These are phyloP conservation scores for Lachnellula subtilissima DNA, from an alignment of 2,329 filamentous ascomycete species.

Conservation along the genomic window DNA sequence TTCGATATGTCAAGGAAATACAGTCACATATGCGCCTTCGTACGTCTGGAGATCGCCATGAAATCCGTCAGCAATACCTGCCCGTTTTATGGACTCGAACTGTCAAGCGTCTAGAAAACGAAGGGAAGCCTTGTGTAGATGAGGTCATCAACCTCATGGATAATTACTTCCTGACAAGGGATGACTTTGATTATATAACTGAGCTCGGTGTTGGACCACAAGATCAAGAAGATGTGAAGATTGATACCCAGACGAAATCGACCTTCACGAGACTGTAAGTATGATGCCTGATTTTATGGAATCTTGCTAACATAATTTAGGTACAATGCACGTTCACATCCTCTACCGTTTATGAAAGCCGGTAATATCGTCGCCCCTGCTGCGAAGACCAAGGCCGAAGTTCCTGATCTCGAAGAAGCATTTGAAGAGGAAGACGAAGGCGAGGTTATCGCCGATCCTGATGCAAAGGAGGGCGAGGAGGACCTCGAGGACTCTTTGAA, in stretches of 20 bases:
- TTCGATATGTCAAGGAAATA: conserved; percentile 82
- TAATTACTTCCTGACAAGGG: conserved; percentile 88
- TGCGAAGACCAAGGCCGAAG: conserved; percentile 46
- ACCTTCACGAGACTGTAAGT: conserved; percentile 84
- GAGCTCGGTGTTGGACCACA: conserved; percentile 88
- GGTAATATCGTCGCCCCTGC: conserved; percentile 70
- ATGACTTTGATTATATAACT: conserved; percentile 89
- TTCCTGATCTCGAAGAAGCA: conserved; percentile 91
- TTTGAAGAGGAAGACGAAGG: conserved; percentile 85
- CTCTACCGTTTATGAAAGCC: conserved; percentile 94
- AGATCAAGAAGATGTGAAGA: conserved; percentile 66
- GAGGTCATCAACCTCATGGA: conserved; percentile 95
- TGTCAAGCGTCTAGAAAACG: conserved; percentile 65
- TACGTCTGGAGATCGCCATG: conserved; percentile 84
- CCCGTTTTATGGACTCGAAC: conserved; percentile 81
- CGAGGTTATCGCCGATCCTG: conserved; percentile 51
- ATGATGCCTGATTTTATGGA: background rate
- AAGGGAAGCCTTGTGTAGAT: conserved; percentile 77
- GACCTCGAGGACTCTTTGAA: conserved; percentile 78
- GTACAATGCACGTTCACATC: conserved; percentile 82
- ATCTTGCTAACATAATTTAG: conserved; percentile 37
- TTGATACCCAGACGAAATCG: conserved; percentile 81
- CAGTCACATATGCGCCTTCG: conserved; percentile 95
- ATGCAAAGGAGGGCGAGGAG: conserved; percentile 58
- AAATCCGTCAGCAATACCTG: conserved; percentile 91